A percentile compares a stretch with the other conserved stretches of the same genome.
phyloP scores from a whole-genome alignment of 768 basidiomycete genomes.

The Lactarius sp. region DNA sequence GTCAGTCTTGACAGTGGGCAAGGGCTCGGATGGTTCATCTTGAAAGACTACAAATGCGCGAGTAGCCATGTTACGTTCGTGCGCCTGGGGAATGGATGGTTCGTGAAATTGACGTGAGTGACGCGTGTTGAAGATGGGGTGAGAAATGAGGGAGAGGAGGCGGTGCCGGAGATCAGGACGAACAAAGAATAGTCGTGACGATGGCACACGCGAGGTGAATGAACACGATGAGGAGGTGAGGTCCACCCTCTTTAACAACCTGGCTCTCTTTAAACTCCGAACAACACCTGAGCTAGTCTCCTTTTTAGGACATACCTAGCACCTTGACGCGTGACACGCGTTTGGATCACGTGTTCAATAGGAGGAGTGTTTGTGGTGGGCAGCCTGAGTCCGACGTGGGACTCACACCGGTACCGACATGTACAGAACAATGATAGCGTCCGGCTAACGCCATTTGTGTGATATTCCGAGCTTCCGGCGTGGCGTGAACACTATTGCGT shows the following conservation, averaged over 20 bases:
- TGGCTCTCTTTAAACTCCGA: slow-evolving; percentile 24
- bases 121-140: slow-evolving; percentile 11
- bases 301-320: slow-evolving; percentile 15
- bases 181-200: slow-evolving; percentile 11
- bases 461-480: background rate
- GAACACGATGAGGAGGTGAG: slow-evolving; percentile 23
- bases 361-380: background rate
- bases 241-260: slow-evolving; percentile 20
- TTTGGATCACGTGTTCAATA: slow-evolving; percentile 18
- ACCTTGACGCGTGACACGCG: slow-evolving; percentile 26
- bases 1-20: slow-evolving; percentile 31
- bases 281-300: background rate
- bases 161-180: slow-evolving; percentile 20
- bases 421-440: background rate
- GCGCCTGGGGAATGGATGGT: slow-evolving; percentile 11
- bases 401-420: too few relatives aligned
- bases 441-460: too few relatives aligned
- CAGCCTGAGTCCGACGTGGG: too few relatives aligned
- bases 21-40: slow-evolving; percentile 43
- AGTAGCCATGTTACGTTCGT: slow-evolving; percentile 42
- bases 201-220: slow-evolving; percentile 18
- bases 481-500: background rate
- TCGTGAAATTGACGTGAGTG: slow-evolving; percentile 24
- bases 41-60: slow-evolving; percentile 63
- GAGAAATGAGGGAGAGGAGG: slow-evolving; percentile 11